Evolutionary conservation across 305 asterid species (phyloP), one percentile per base, ranked within the genome.

Genomic region (Fraxinus ornus): DNA sequence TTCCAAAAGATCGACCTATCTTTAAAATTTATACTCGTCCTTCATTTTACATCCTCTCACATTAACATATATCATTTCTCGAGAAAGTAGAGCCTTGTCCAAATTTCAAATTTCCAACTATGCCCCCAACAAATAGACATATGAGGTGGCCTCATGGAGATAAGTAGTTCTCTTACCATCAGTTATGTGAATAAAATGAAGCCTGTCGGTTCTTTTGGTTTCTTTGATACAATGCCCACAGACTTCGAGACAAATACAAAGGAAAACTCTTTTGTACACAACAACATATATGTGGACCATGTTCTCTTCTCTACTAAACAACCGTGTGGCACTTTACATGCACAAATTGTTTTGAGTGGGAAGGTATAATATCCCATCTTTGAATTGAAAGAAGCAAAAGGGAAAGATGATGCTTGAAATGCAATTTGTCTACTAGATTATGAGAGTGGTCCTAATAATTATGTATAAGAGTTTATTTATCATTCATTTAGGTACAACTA

Each of bases 401-500:
- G 68, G 66, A 83, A 84, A 35, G 72, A 76, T 79, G 84, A 88
- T 87, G 92, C 92, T 85, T 87, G 84, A 80, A 86, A 87, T 78
- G 86, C 88, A 89, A 86, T 91, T 87, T 88, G 87, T 84, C 90
- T 52, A 71, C 86, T 60, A 81, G 87, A 85, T 80, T 71, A 81
- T 86, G 82, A 84, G 82, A 76, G 89, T 66, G 86, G 87, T 82
- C 83, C 83, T 85, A 80, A 82, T 80, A 62, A 80, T 80, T 82
- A 79, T 73, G 57, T 83, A 77, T 35, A 79, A 71, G 81, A 75
- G 80, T 83, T 79, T 84, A 84, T 91, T 90, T 87, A 82, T 78
- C 68, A 70, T 85, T 82, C 86, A 83, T 87, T 87, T 88, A 85
- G 90, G 86, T 90, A 86, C 89, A 90, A 88, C 94, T 86, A 90